Base-by-base conservation (phyloP, 2,329 filamentous ascomycete species). In the Fusarium sp. region DNA sequence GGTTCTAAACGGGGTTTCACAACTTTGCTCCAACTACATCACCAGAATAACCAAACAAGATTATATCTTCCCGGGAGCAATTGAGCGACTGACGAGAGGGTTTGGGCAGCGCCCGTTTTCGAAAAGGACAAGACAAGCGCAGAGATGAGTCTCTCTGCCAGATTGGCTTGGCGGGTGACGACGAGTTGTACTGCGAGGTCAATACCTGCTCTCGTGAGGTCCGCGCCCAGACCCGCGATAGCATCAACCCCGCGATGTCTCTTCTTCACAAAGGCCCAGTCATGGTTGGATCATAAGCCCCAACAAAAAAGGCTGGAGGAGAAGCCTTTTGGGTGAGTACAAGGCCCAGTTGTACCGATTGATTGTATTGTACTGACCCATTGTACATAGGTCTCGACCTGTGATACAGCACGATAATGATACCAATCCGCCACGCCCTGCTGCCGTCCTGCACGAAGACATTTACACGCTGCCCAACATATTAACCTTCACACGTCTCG, bases 381-480 rank as follows among this genome's bases (percentile, higher is more conserved):
- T 61, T 38, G 57, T 28, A 37, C 33, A 35, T 25, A 70, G 73
- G 25, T 52, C 64, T 42, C 62, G 62, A 60, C 42, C 64, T 32
- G 42, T 33, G 12, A 59, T 32, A 33, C 37, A 54, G 13, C 46
- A 50, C n/a, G 38, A 46, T 47, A 46, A 44, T 23, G 32, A 49
- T 47, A 50, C 62, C 42, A 38, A 47, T 12, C 32, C 58, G 23
- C 19, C 59, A 28, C 60, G 61, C 43, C 44, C 61, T 46, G 53
- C 44, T 59, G 19, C 74, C 44, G 69, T 68, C 54, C 57, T 72
- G 37, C 71, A 92, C 80, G 96, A 99, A 83, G 95, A 99, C 80
- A 97, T 99, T 79, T 98, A 97, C 85, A 99, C 94, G 40, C 80
- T 99, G n/a, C 96, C 96, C 44, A 99, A 99, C 81, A 87, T 97